Evolutionary conservation across 495 filamentous ascomycete species (phyloP).

Genomic region (Xylaria flabelliformis): DNA sequence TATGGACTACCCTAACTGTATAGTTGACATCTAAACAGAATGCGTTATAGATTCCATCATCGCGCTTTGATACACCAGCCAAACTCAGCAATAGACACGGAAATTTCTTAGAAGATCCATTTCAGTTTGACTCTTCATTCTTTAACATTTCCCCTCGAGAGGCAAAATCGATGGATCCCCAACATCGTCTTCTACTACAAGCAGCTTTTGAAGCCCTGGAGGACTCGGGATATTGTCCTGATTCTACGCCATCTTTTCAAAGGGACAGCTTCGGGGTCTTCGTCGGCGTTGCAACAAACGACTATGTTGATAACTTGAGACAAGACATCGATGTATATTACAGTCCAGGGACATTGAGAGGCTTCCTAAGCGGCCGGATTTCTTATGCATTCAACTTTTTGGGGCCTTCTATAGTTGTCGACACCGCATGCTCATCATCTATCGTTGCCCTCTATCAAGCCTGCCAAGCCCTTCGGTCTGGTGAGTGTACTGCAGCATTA

Average conservation of each 20-base stretch:
- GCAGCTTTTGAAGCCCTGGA: constrained; percentile 51
- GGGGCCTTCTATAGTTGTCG: constrained; percentile 57
- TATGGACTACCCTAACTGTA: not conserved
- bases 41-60: constrained; percentile 22
- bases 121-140: constrained; percentile 55
- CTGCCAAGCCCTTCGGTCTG: constrained; percentile 43
- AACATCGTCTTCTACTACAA: constrained; percentile 48
- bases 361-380: constrained; percentile 24
- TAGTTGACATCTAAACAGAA: not conserved
- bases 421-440: constrained; percentile 61
- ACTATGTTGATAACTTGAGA: constrained; percentile 31
- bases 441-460: constrained; percentile 53
- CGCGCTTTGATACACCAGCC: constrained; percentile 23
- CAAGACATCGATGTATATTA: constrained; percentile 28
- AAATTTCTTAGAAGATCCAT: constrained; percentile 35
- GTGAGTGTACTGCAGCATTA: constrained; percentile 51
- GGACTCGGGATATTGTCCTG: constrained; percentile 43
- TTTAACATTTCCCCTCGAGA: constrained; percentile 54
- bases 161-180: constrained; percentile 54
- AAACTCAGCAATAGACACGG: constrained; percentile 26
- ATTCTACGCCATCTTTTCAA: constrained; percentile 26
- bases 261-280: constrained; percentile 24
- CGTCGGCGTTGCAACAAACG: constrained; percentile 25
- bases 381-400: constrained; percentile 52
- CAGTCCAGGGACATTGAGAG: constrained; percentile 28